Evolutionary conservation across 2,329 filamentous ascomycete genomes (phyloP).

Genomic region (Phyllosticta paracitricarpa): DNA sequence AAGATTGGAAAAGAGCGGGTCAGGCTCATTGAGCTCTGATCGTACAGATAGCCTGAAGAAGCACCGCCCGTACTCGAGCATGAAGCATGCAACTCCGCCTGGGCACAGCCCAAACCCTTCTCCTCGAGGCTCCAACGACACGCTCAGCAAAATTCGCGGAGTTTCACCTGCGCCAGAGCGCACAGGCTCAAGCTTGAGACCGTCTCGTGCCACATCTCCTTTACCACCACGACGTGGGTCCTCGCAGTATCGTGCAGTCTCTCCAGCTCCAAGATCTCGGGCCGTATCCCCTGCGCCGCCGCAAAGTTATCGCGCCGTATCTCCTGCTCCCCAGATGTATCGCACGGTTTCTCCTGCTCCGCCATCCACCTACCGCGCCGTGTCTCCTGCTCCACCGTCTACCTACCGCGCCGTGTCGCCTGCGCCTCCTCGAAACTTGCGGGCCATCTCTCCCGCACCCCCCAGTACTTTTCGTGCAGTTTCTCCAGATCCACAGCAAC

Average conservation of each 20-base stretch:
- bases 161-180: conserved; percentile 4
- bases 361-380: conserved; percentile 27
- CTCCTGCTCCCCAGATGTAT: conserved; percentile 10
- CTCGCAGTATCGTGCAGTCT: conserved; percentile 20
- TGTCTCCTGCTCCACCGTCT: conserved; percentile 21
- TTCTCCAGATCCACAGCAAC: conserved; percentile 20
- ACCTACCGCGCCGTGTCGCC: conserved; percentile 28
- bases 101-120: conserved; percentile 22
- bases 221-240: conserved; percentile 12
- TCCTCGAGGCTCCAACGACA: conserved; percentile 5
- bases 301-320: conserved; percentile 8
- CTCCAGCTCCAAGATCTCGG: conserved; percentile 25
- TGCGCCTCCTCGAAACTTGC: conserved; percentile 14
- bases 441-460: conserved; percentile 17
- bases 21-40: conserved; percentile 11
- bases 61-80: conserved; percentile 40
- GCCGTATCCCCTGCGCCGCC: conserved; percentile 17
- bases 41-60: conserved; percentile 25
- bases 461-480: not conserved
- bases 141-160: not conserved
- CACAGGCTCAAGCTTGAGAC: not conserved
- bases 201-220: conserved; percentile 12
- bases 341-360: conserved; percentile 18
- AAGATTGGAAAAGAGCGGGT: conserved; percentile 19
- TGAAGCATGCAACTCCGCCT: conserved; percentile 33